Evolutionary conservation across 768 basidiomycete species (phyloP), one percentile per base, ranked within the genome.

Genomic region (Podaxis sp.): DNA sequence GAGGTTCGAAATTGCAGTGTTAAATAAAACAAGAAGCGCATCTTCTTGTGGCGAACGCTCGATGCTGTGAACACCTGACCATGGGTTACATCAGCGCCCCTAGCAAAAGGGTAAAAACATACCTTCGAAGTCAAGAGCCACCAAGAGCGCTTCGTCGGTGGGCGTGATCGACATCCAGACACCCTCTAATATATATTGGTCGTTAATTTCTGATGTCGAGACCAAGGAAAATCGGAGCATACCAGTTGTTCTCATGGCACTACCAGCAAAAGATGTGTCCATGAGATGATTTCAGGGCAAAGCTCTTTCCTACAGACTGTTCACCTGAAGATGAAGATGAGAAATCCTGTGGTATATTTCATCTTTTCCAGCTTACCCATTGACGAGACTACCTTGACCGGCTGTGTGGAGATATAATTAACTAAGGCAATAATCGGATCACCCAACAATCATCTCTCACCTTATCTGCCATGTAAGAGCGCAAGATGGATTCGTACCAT

Each of bases 121-220:
- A 80, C 87, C 87, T 79, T 88, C 87, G 49, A 88, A 88, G 64
- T 88, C 87, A 8, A 88, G 76, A 3, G 86, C 81, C 0, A 88
- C 85, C 10, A 88, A 73, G 12, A 88, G 67, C 0, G 71, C 71
- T 22, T 85, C 80, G 52, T 80, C 74, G 0, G 86, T 87, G 0
- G 87, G 87, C 1, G 86, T 86, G 7, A 84, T 83, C 0, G 85
- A 87, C 80, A 87, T 82, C 87, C 86, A 87, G 1, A 87, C 84
- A 4, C 86, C 86, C 73, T 86, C 84, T 68, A 67, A 37, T 55
- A 56, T 51, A 8, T 13, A 50, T n/a, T 28, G 20, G 12, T 44
- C 8, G 8, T 48, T 11, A 54, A 54, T 17, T 22, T 24, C 15
- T 6, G 11, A 36, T 11, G 15, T n/a, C 17, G 20, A 26, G 33